Percentiles rank a stretch among this genome's conserved stretches.
Evolutionary conservation across 2,329 filamentous ascomycete genomes (phyloP).

Genomic region (Biscogniauxia marginata): DNA sequence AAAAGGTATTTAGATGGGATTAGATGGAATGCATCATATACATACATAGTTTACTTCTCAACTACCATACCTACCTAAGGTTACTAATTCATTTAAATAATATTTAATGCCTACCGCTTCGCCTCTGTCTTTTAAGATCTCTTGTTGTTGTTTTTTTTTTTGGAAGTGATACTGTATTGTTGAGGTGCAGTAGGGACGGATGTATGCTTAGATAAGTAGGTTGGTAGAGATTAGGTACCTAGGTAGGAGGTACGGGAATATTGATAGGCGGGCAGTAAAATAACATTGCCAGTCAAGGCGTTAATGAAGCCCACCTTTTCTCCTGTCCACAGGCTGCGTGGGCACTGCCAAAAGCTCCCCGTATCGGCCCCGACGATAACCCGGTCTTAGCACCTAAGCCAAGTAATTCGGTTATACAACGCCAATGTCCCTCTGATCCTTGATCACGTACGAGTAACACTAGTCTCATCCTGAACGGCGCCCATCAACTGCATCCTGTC

Average conservation of each 20-base stretch:
- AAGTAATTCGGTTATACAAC: neutral
- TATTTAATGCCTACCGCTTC: too few species aligned
- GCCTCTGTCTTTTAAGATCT: too few species aligned
- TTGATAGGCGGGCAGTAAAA: too few species aligned
- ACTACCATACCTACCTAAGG: too few species aligned
- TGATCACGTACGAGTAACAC: slow-evolving; percentile 3
- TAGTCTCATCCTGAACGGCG: slow-evolving; percentile 11
- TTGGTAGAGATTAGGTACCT: neutral
- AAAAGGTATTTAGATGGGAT: too few species aligned
- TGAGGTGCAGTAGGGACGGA: too few species aligned
- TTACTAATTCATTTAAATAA: too few species aligned
- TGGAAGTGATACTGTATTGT: too few species aligned
- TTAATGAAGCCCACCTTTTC: neutral
- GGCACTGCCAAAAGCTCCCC: neutral
- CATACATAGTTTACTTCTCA: too few species aligned
- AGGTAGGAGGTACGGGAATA: too few species aligned
- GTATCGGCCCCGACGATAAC: neutral
- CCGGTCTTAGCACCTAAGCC: neutral
- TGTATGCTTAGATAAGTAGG: neutral
- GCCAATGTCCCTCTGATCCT: neutral
- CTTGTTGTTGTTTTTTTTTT: too few species aligned
- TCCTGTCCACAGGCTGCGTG: neutral
- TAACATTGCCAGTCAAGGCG: neutral
- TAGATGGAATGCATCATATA: too few species aligned
- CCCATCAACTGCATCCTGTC: slow-evolving; percentile 1